Percentiles rank a stretch among this genome's conserved stretches.
phyloP scores from a whole-genome alignment of 1,284 basidiomycete species.

The Marasmius oreades region DNA sequence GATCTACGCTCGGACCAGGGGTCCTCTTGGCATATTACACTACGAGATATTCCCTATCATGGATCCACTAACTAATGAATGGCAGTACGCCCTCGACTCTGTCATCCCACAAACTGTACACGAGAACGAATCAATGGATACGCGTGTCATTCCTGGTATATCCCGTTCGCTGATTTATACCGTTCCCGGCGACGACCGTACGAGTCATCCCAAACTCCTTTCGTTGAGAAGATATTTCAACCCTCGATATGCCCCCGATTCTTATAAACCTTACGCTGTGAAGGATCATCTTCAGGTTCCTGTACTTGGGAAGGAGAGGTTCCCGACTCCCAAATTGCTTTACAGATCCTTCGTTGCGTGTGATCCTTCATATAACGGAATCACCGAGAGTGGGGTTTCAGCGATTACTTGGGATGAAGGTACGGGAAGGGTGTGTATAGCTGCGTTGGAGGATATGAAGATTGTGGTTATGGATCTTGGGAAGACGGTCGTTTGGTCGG shows the following conservation, averaged over 20 bases:
- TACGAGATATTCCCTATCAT: conserved; percentile 4
- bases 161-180: conserved; percentile 48
- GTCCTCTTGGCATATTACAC: conserved; percentile 16
- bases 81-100: conserved; percentile 27
- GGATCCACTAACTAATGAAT: conserved; percentile 7
- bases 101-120: conserved; percentile 28
- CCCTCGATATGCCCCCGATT: conserved; percentile 20
- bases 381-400: conserved; percentile 27
- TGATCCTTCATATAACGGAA: conserved; percentile 2
- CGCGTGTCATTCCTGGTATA: conserved; percentile 43
- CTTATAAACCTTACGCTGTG: conserved; percentile 4
- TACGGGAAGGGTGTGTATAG: conserved; percentile 39
- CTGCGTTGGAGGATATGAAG: conserved; percentile 25
- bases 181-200: conserved; percentile 29
- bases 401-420: conserved; percentile 44
- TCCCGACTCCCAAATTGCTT: conserved; percentile 2
- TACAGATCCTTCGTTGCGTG: conserved; percentile 3
- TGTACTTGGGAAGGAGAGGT: conserved; percentile 15
- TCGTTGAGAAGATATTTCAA: conserved; percentile 35
- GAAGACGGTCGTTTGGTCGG: background rate
- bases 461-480: conserved; percentile 30
- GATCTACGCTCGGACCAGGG: conserved; percentile 37
- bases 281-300: background rate
- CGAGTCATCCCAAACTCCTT: conserved; percentile 29
- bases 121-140: conserved; percentile 22